Percentiles rank a stretch among this genome's conserved stretches.
These are phyloP conservation scores for Coniophora puteana DNA, from an alignment of 1,284 basidiomycete genomes.

Conservation along the genomic window DNA sequence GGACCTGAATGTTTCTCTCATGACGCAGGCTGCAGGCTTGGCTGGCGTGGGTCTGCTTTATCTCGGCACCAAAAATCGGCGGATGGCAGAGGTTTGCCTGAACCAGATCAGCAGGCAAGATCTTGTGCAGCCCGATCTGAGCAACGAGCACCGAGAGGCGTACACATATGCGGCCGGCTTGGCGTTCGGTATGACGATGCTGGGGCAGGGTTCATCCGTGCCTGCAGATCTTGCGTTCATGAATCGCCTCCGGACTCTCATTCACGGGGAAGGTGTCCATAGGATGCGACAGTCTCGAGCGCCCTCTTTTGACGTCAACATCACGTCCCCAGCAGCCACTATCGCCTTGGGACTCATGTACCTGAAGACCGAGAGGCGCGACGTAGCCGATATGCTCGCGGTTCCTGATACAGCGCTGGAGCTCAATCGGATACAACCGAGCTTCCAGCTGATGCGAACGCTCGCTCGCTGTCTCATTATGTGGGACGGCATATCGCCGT, in stretches of 20 bases:
- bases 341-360: conserved; percentile 93
- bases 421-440: conserved; percentile 85
- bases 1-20: conserved; percentile 85
- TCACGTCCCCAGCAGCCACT: conserved; percentile 88
- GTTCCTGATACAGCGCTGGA: conserved; percentile 79
- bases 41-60: conserved; percentile 90
- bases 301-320: conserved; percentile 71
- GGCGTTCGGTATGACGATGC: conserved; percentile 94
- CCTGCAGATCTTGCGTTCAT: conserved; percentile 75
- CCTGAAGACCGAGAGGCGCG: conserved; percentile 77
- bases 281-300: conserved; percentile 33
- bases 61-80: conserved; percentile 81
- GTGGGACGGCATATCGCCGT: conserved; percentile 80
- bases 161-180: conserved; percentile 89
- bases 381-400: conserved; percentile 81
- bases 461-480: conserved; percentile 81
- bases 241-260: conserved; percentile 60
- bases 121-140: conserved; percentile 76
- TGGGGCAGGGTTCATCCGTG: conserved; percentile 78
- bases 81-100: conserved; percentile 91
- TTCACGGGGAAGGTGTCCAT: conserved; percentile 74
- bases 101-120: conserved; percentile 79
- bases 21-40: conserved; percentile 89
- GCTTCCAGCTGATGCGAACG: conserved; percentile 80
- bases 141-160: conserved; percentile 84